Evolutionary conservation across 73 alveolate species (phyloP).

Genomic region (Paramecium pentaurelia): DNA sequence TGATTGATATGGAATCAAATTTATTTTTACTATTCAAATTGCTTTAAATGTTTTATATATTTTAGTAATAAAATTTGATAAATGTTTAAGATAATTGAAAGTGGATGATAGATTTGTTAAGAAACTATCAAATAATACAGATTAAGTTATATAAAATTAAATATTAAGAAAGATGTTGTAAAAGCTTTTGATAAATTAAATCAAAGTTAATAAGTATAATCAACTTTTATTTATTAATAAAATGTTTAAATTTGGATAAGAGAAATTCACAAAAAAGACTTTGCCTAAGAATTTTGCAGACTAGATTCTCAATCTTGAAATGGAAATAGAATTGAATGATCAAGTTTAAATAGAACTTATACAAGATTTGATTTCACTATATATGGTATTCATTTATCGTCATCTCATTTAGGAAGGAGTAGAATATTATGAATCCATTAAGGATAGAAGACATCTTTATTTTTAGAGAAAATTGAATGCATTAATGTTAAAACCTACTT

Average conservation of each 20-base stretch:
- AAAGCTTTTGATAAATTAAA: neutral
- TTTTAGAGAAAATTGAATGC: constrained; percentile 45
- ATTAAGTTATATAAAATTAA: neutral
- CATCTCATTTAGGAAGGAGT: constrained; percentile 38
- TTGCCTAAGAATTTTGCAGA: constrained; percentile 42
- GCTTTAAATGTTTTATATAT: no score
- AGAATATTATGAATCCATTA: constrained; percentile 61
- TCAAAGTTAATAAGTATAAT: neutral
- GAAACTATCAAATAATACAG: neutral
- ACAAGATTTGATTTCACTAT: neutral
- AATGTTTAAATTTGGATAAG: constrained; percentile 29
- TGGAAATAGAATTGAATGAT: constrained; percentile 28
- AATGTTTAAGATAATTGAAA: no score
- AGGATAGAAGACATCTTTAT: constrained; percentile 45
- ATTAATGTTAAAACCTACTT: constrained; percentile 48
- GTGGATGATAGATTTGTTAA: no score
- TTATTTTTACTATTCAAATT: no score
- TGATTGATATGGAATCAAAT: no score
- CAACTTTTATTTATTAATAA: neutral
- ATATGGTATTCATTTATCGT: neutral
- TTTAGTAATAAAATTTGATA: no score
- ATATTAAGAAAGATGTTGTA: neutral
- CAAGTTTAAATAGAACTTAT: neutral
- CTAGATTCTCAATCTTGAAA: constrained; percentile 3
- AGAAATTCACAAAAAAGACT: constrained; percentile 12